Base-by-base conservation (phyloP, 495 filamentous ascomycete genomes). In the Neurospora tetrasperma region DNA sequence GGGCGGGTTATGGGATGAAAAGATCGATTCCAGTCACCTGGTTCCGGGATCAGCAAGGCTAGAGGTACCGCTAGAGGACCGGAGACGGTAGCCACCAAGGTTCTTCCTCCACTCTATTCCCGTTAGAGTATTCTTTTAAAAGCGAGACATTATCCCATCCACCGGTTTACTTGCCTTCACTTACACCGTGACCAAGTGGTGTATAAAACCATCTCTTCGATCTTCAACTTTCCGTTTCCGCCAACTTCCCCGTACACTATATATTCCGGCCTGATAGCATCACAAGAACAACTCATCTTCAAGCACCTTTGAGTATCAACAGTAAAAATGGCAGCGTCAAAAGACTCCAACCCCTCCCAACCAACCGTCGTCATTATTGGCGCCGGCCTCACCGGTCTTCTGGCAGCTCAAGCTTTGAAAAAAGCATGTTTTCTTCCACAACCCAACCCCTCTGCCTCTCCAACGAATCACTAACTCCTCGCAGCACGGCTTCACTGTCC, bases 401-500 rank as follows among this genome's bases (percentile, higher is more conserved):
- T 84, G 2, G 72, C 84, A 18, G 84, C 84, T n/a, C 84, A 86
- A 48, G 83, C 83, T 8, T 73, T 85, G 20, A 85, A 82, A 73
- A 82, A 83, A 75, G 83, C 83, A 69, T 14, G 70, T 69, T 10
- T 5, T 18, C 41, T 16, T 14, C 14, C 23, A 0, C 27, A n/a
- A n/a, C n/a, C n/a, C n/a, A n/a, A 31, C 11, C 1, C 66, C 41
- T 8, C 35, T 5, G 2, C 0, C 7, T 2, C 4, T n/a, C 27
- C 10, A 7, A 12, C 20, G 4, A 16, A 6, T 70, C 10, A 59
- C 71, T 74, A 66, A 76, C 66, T 14, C 9, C 0, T 38, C 8
- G 5, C 46, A 89, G 86, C 81, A 85, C 68, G 83, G 84, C 20
- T 84, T 90, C 41, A 75, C 82, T 23, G 85, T 82, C 71, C 82